Conservation (phyloP, 2,329 filamentous ascomycete genomes). For the Claviceps sp. region DNA sequence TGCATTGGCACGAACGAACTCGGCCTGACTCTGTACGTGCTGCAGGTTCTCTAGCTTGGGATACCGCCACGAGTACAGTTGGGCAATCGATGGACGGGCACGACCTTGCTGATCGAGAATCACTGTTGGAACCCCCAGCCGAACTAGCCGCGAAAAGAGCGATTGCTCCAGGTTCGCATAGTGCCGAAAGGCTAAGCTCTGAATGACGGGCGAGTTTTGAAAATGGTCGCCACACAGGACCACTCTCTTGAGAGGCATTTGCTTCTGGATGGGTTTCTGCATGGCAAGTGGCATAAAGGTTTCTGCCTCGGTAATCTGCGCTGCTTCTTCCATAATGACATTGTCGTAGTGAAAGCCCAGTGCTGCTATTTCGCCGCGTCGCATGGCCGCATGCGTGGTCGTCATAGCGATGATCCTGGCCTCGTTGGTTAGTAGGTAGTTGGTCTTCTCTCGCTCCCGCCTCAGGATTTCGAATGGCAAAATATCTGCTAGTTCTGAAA, state of each 20-base stretch:
- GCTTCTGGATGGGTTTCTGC: constrained; percentile 63
- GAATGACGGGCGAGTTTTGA: constrained; percentile 91
- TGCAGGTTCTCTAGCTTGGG: constrained; percentile 66
- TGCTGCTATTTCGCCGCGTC: constrained; percentile 74
- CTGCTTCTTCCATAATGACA: constrained; percentile 95
- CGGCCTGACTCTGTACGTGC: constrained; percentile 50
- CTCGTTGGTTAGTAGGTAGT: constrained; percentile 89
- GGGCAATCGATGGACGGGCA: constrained; percentile 72
- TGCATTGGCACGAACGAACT: constrained; percentile 74
- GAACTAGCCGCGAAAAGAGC: constrained; percentile 79
- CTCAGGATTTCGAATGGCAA: constrained; percentile 90
- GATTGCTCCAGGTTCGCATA: constrained; percentile 96
- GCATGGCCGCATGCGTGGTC: constrained; percentile 92
- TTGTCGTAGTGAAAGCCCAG: constrained; percentile 98
- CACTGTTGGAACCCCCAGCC: constrained; percentile 83
- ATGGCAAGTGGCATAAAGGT: constrained; percentile 92
- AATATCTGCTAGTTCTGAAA: constrained; percentile 83
- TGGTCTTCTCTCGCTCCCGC: constrained; percentile 80
- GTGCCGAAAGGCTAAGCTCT: constrained; percentile 84
- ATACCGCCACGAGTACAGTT: constrained; percentile 91
- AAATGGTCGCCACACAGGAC: constrained; percentile 91
- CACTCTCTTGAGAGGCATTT: constrained; percentile 69
- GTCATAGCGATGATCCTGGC: constrained; percentile 99
- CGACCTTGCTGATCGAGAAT: constrained; percentile 89
- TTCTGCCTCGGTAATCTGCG: constrained; percentile 94